phyloP scores from a whole-genome alignment of 805 yeast genomes.

The Millerago galiae region DNA sequence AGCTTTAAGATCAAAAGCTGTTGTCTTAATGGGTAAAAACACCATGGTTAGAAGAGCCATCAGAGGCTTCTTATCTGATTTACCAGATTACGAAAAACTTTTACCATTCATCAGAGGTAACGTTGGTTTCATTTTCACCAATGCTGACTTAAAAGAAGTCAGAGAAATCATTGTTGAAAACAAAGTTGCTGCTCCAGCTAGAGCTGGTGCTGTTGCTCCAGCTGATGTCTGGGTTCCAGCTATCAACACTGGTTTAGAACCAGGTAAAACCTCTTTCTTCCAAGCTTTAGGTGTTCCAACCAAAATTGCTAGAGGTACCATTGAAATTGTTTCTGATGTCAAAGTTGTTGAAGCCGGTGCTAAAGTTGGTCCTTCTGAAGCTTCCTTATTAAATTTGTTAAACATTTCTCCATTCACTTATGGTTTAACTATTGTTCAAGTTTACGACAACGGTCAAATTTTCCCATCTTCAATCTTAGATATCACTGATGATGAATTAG shows the following conservation, averaged over 20 bases:
- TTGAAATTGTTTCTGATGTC: conserved; percentile 96
- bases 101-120: conserved; percentile 95
- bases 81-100: conserved; percentile 93
- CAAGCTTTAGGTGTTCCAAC: conserved; percentile 99
- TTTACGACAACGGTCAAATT: conserved; percentile 97
- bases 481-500: conserved; percentile 95
- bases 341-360: conserved; percentile 82
- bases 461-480: conserved; percentile 97
- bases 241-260: conserved; percentile 99
- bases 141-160: conserved; percentile 84
- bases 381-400: conserved; percentile 97
- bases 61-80: conserved; percentile 89
- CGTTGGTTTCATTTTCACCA: conserved; percentile 99
- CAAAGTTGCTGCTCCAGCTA: conserved; percentile 99
- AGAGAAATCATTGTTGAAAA: conserved; percentile 84
- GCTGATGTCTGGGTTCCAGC: conserved; percentile 97
- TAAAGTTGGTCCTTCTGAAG: conserved; percentile 99
- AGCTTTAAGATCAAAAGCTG: conserved; percentile 90
- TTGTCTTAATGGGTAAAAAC: conserved; percentile 99
- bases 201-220: conserved; percentile 99
- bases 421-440: conserved; percentile 95
- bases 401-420: conserved; percentile 99
- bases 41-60: conserved; percentile 99
- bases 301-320: conserved; percentile 99
- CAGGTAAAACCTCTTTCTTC: conserved; percentile 99